Conservation (phyloP, 2,329 filamentous ascomycete species). For the Hypoxylon rubiginosum region DNA sequence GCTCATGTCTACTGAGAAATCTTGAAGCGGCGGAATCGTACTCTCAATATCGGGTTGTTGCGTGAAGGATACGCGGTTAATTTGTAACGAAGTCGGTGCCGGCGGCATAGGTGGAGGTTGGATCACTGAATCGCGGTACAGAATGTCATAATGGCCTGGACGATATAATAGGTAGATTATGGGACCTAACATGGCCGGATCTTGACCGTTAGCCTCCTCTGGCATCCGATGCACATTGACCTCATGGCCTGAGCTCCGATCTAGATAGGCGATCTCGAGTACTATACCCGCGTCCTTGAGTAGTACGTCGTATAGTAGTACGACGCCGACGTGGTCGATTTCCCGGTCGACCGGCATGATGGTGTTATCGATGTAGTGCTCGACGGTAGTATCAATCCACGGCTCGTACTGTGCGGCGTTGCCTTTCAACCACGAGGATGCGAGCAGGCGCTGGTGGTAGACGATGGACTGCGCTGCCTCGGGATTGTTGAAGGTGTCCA, state of each 20-base stretch:
- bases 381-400: slow-evolving; percentile 73
- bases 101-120: slow-evolving; percentile 48
- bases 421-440: slow-evolving; percentile 85
- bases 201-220: slow-evolving; percentile 63
- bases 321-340: slow-evolving; percentile 91
- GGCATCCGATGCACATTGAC: slow-evolving; percentile 80
- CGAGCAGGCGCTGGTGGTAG: slow-evolving; percentile 86
- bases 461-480: slow-evolving; percentile 80
- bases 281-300: slow-evolving; percentile 83
- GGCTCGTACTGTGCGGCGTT: slow-evolving; percentile 77
- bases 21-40: slow-evolving; percentile 56
- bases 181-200: slow-evolving; percentile 59
- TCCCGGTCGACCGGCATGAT: slow-evolving; percentile 84
- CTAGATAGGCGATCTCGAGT: slow-evolving; percentile 91
- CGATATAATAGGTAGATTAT: slow-evolving; percentile 73
- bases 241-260: slow-evolving; percentile 82
- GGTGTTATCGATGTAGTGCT: slow-evolving; percentile 73
- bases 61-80: slow-evolving; percentile 66
- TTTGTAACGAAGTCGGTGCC: slow-evolving; percentile 60
- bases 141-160: slow-evolving; percentile 92
- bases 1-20: slow-evolving; percentile 60
- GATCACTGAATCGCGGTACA: slow-evolving; percentile 70
- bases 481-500: slow-evolving; percentile 80
- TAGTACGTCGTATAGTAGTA: slow-evolving; percentile 81
- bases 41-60: slow-evolving; percentile 61